Evolutionary conservation across 2,329 filamentous ascomycete genomes (phyloP).

Genomic region (Paracamarosporium sp.): DNA sequence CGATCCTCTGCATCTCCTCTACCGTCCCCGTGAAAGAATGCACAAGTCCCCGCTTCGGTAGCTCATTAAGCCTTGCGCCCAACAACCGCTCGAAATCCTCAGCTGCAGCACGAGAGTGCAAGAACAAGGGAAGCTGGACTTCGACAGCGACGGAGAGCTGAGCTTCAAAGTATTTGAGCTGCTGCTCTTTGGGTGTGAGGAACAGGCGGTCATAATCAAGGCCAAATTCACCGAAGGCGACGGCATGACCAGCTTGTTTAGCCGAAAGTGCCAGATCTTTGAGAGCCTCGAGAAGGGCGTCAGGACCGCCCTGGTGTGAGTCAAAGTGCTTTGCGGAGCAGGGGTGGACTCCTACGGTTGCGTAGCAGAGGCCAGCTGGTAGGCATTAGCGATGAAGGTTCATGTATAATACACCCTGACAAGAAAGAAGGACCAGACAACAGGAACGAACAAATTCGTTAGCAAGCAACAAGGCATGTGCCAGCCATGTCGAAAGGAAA

Average conservation of each 20-base stretch:
- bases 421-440: too few relatives aligned
- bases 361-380: slow-evolving; percentile 79
- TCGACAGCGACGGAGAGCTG: slow-evolving; percentile 81
- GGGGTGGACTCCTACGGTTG: slow-evolving; percentile 92
- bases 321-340: slow-evolving; percentile 85
- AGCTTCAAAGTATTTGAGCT: slow-evolving; percentile 82
- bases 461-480: too few relatives aligned
- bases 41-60: slow-evolving; percentile 82
- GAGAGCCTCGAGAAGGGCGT: slow-evolving; percentile 64
- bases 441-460: not conserved
- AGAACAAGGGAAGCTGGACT: slow-evolving; percentile 83
- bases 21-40: slow-evolving; percentile 92
- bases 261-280: slow-evolving; percentile 67
- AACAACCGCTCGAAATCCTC: slow-evolving; percentile 81
- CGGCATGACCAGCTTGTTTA: slow-evolving; percentile 65
- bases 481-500: too few relatives aligned
- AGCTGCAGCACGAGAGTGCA: slow-evolving; percentile 89
- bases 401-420: too few relatives aligned
- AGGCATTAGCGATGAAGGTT: not conserved
- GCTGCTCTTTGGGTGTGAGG: slow-evolving; percentile 77
- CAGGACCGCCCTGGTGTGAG: slow-evolving; percentile 64
- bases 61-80: slow-evolving; percentile 65
- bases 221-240: slow-evolving; percentile 92
- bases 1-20: slow-evolving; percentile 82
- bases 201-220: slow-evolving; percentile 94